These are phyloP conservation scores for Triglochin maritima DNA, from an alignment of 106 monocot species.

Conservation along the genomic window DNA sequence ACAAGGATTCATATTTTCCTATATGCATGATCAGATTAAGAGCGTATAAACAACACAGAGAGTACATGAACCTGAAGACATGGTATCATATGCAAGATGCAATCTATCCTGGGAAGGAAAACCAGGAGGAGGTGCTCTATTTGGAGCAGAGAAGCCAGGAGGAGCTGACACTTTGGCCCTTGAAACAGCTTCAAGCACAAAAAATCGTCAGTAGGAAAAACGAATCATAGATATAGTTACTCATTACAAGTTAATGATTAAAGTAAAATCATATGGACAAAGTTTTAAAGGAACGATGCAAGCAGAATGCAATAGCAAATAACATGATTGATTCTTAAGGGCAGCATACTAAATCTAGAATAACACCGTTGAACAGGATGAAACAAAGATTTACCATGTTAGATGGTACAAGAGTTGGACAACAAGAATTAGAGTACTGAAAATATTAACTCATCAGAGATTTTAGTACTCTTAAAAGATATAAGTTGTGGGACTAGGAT, in stretches of 20 bases:
- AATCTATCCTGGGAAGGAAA: conserved; percentile 50
- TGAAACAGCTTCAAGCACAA: conserved; percentile 19
- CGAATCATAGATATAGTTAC: not conserved
- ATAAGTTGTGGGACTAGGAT: too few species aligned
- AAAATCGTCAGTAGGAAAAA: not conserved
- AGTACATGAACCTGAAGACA: conserved; percentile 35
- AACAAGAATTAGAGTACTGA: too few species aligned
- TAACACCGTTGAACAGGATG: too few species aligned
- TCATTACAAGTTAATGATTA: not conserved
- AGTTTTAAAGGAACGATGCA: not conserved
- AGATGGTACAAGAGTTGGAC: too few species aligned
- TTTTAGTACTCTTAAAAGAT: too few species aligned
- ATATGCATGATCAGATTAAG: not conserved
- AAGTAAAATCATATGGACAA: not conserved
- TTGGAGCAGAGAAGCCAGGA: conserved; percentile 82
- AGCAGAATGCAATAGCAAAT: not conserved
- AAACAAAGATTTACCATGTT: too few species aligned
- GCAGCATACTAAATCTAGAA: too few species aligned
- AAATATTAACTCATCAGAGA: too few species aligned
- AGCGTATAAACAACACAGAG: not conserved
- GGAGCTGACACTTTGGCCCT: conserved; percentile 65
- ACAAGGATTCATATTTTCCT: not conserved
- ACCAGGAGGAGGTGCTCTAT: conserved; percentile 61
- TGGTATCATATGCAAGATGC: conserved; percentile 25
- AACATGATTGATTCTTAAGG: too few species aligned